phyloP scores from a whole-genome alignment of 208 protist species.

The Acanthamoeba lenticulata region DNA sequence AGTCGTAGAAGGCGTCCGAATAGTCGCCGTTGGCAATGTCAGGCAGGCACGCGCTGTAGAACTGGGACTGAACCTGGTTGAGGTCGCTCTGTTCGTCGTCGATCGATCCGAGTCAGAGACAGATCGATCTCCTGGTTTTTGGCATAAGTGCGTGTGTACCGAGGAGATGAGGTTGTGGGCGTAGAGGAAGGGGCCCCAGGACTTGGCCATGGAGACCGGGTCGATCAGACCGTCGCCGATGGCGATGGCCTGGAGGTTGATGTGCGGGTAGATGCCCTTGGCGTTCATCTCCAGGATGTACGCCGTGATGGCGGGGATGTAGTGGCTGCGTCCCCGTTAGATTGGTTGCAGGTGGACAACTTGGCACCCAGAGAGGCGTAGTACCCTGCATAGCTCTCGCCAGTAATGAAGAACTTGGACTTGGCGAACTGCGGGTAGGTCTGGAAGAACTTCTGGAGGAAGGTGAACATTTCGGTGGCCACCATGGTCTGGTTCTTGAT shows the following conservation, averaged over 20 bases:
- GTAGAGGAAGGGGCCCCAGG: constrained; percentile 58
- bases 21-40: constrained; percentile 46
- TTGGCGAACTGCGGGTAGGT: constrained; percentile 61
- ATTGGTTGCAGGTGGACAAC: too few relatives aligned
- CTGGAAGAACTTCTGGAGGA: constrained; percentile 63
- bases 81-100: neutral
- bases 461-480: constrained; percentile 44
- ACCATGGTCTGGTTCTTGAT: constrained; percentile 64
- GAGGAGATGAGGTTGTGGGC: constrained; percentile 21
- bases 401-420: constrained; percentile 49
- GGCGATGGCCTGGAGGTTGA: constrained; percentile 58
- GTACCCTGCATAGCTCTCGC: constrained; percentile 20
- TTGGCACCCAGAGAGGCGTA: too few relatives aligned
- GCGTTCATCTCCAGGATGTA: constrained; percentile 51
- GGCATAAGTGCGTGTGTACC: neutral
- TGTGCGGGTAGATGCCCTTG: neutral
- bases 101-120: too few relatives aligned
- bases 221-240: constrained; percentile 64
- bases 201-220: constrained; percentile 57
- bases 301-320: constrained; percentile 53
- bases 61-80: constrained; percentile 39
- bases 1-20: constrained; percentile 37
- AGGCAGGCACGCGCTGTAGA: constrained; percentile 26
- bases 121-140: too few relatives aligned
- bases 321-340: too few relatives aligned